Evolutionary conservation across 306 rosid species (phyloP), one percentile per base, ranked within the genome.

Genomic region (Senna siamea): DNA sequence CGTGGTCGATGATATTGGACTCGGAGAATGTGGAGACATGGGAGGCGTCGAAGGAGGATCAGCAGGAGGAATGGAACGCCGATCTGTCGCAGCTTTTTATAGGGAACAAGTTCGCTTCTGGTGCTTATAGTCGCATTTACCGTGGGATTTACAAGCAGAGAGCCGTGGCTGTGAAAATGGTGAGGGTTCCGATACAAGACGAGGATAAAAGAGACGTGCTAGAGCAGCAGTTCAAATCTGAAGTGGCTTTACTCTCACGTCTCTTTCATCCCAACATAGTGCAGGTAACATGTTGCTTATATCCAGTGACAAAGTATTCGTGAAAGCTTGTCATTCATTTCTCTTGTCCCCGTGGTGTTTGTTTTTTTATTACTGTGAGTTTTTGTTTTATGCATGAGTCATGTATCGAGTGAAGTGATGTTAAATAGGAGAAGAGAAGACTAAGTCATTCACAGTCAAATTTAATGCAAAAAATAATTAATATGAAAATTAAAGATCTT

Each of bases 131-230:
- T 67, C 26, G 97, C 71, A 92, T 92, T 34, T 92, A 92, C 83
- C 86, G 97, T 11, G 97, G 96, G 63, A 83, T 92, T 77, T 92
- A 92, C 87, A 92, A 86, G 90, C 97, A 92, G 83, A 83, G 86
- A 78, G 97, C 97, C 1, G 97, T 92, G 50, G 97, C 97, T 48
- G 97, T 92, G 51, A 92, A 92, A 84, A 92, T 92, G 97, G 96
- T 92, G 75, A 84, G 91, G 75, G 85, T 92, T 76, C 96, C 97
- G 53, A 69, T 70, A 38, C 92, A 86, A 71, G 77, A 78, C 38
- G 87, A 82, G 70, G 96, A 92, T 62, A 87, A 77, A 40, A 84
- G 87, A 77, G 57, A 60, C 77, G 70, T 84, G 15, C 84, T 92
- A 23, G 96, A 92, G 78, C 79, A 82, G 71, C 97, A 92, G 73